phyloP scores from a whole-genome alignment of 331 rosid species.

The Prunus yedoensis region DNA sequence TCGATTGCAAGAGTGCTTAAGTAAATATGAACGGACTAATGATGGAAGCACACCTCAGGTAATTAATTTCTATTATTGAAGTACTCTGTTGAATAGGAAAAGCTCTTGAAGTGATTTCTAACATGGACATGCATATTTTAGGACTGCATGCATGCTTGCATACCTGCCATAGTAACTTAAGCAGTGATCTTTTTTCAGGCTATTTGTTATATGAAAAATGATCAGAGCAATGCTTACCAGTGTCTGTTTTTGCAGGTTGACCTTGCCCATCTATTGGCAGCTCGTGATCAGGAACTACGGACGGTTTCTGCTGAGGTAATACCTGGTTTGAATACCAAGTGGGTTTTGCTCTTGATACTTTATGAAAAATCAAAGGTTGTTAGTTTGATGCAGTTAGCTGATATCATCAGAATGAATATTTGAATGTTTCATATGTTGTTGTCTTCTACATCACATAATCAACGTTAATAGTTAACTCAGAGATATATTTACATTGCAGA shows the following conservation, averaged over 20 bases:
- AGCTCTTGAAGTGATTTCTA: constrained; percentile 2
- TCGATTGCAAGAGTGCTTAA: constrained; percentile 85
- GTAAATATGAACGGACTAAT: constrained; percentile 80
- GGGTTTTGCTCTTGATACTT: not conserved
- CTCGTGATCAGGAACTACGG: constrained; percentile 95
- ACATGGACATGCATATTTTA: not conserved
- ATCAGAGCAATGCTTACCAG: constrained; percentile 6
- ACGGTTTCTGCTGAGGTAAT: constrained; percentile 95
- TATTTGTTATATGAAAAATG: not conserved
- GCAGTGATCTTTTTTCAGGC: not conserved
- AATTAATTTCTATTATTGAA: constrained; percentile 9
- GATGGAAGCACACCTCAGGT: constrained; percentile 99
- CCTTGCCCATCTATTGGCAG: constrained; percentile 94
- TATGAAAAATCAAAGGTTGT: not conserved
- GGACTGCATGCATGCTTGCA: not conserved
- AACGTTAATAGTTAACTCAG: not conserved
- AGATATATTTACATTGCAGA: constrained; percentile 44
- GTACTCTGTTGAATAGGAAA: not conserved
- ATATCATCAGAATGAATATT: not conserved
- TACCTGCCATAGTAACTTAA: not conserved
- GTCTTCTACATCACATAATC: constrained; percentile 3
- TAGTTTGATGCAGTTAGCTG: not conserved
- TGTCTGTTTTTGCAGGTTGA: constrained; percentile 74
- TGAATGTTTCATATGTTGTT: not conserved
- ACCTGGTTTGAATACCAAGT: not conserved